Base-by-base conservation (phyloP, 2,329 filamentous ascomycete species). In the Celoporthe dispersa region DNA sequence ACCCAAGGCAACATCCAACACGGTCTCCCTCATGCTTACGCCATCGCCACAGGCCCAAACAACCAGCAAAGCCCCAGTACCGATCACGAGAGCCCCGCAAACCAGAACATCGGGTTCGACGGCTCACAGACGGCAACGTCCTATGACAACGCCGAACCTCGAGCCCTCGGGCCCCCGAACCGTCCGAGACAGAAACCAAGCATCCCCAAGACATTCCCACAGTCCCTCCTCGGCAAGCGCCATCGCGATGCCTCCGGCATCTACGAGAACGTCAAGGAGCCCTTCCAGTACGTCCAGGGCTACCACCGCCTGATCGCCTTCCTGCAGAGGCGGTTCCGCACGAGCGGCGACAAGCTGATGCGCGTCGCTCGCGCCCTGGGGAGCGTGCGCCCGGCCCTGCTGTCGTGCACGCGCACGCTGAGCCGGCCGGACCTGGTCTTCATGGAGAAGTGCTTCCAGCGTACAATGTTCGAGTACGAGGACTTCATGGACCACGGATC, bases 371-470 rank as follows among this genome's bases (percentile, higher is more conserved):
- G 94, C 81, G 92, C 94, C 0, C 86, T 99, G 66, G 92, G 93
- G 8, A 94, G 92, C 60, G 97, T 98, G 75, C 91, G 96, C 9
- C 95, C 96, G 1, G 96, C 94, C 0, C 96, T 99, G 78, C 95
- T 98, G 73, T 91, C 94, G 14, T 97, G 94, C 72, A 97, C 93
- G 28, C 92, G 93, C 76, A 94, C 93, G n/a, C 84, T 98, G 71
- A 94, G 94, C 73, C 86, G 91, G 25, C 91, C 96, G 76, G 96
- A 99, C 79, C 84, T 98, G 37, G 90, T 99, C 31, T 98, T 98
- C 79, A 97, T 97, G 92, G 96, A 99, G 80, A 97, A 97, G 81
- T 97, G 93, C 76, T 94, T 98, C 78, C 96, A 99, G 80, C 89
- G 96, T 51, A 97, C 94, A 0, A 85, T 98, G 14, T 94, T 94